Evolutionary conservation across 2,329 filamentous ascomycete species (phyloP), one percentile per base, ranked within the genome.

Genomic region (Aspergillus persii): DNA sequence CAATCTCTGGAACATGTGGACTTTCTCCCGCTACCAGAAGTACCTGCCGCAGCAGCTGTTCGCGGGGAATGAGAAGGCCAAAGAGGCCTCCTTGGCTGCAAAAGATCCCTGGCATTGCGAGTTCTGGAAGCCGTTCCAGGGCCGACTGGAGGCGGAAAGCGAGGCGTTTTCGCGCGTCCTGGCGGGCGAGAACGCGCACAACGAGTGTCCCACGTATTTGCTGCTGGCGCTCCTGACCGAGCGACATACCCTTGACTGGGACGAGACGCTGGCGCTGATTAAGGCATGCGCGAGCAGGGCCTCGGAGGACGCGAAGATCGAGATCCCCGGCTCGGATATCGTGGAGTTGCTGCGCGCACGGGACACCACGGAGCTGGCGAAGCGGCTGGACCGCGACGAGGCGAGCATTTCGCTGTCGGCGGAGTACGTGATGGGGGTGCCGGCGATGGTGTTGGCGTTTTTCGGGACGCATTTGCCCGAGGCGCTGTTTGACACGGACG

Each of bases 361-460:
- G 7, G 61, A 62, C 41, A 44, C 44, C 7, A 26, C 53, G 3
- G 55, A 41, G 8, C 30, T 62, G 1, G 61, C 61, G 36, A 56
- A 31, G 44, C 26, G 61, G 2, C 11, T 62, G 46, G 61, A 58
- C 4, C 61, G 50, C 41, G 61, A 62, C 18, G 58, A 61, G 41
- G 31, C 55, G 18, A 56, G 55, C 3, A 56, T 60, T 29, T 56
- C 53, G 8, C 51, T 60, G 9, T 62, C 61, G 9, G 46, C 55
- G 11, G 61, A 62, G 55, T 61, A 61, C 56, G 58, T 62, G 2
- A 56, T 60, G 52, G 61, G 61, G 2, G 58, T 62, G 7, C 55
- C 54, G 8, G 56, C 58, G 7, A 44, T 62, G 54, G 30, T 62
- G 8, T 39, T 62, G 48, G 61, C 58, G 3, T 62, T 54, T 27